phyloP scores from a whole-genome alignment of 2,329 filamentous ascomycete genomes.

The Phoma sp. region DNA sequence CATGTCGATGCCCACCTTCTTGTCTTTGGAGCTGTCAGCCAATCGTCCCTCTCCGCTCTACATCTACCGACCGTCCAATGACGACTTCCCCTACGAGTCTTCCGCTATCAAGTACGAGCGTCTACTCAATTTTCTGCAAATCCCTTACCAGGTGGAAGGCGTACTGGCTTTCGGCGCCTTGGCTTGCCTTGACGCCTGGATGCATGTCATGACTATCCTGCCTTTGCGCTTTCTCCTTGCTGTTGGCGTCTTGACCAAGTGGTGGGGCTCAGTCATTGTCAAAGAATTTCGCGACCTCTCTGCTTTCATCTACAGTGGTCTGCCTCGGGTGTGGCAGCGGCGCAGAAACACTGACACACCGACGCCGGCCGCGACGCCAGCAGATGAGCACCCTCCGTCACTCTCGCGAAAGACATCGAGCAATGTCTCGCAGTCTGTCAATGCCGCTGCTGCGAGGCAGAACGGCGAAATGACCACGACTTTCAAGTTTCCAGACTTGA shows the following conservation, averaged over 20 bases:
- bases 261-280: conserved; percentile 75
- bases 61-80: conserved; percentile 63
- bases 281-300: conserved; percentile 75
- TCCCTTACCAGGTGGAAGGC: conserved; percentile 82
- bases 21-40: conserved; percentile 69
- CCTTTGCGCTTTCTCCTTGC: conserved; percentile 88
- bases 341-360: conserved; percentile 53
- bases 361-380: conserved; percentile 34
- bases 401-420: conserved; percentile 38
- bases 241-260: conserved; percentile 73
- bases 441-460: conserved; percentile 31
- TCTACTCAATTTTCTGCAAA: conserved; percentile 82
- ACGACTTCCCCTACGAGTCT: conserved; percentile 83
- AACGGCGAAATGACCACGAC: conserved; percentile 28
- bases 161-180: conserved; percentile 86
- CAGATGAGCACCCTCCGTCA: conserved; percentile 35
- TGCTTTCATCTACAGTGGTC: conserved; percentile 78
- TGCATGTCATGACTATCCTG: conserved; percentile 95
- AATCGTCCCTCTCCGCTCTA: conserved; percentile 66
- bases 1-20: conserved; percentile 67
- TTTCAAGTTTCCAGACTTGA: conserved; percentile 37
- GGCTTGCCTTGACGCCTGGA: conserved; percentile 93
- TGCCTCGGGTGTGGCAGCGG: conserved; percentile 77
- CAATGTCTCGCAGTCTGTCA: conserved; percentile 17
- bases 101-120: conserved; percentile 91